phyloP scores from a whole-genome alignment of 371 early-diverging fungal genomes.

The Mortierella sp. region DNA sequence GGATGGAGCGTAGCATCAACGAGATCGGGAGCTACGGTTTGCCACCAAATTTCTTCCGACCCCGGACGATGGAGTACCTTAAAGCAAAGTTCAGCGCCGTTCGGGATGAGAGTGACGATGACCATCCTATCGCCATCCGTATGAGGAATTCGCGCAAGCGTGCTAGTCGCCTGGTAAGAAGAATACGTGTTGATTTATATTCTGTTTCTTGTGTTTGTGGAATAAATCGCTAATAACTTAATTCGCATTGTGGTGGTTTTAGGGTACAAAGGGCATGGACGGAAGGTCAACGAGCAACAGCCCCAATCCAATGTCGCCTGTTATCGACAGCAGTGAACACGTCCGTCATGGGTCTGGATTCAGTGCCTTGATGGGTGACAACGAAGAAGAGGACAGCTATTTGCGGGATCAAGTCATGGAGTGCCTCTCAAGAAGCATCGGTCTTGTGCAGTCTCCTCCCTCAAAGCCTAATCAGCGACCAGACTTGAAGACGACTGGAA shows the following conservation, averaged over 20 bases:
- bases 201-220: background rate
- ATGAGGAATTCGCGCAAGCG: conserved; percentile 28
- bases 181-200: background rate
- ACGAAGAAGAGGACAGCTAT: conserved; percentile 74
- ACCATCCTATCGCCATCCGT: conserved; percentile 41
- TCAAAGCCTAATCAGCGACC: conserved; percentile 30
- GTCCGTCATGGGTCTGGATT: conserved; percentile 55
- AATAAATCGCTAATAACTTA: background rate
- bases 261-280: conserved; percentile 24
- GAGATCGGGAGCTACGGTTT: conserved; percentile 76
- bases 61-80: conserved; percentile 78
- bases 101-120: conserved; percentile 63
- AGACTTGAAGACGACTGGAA: conserved; percentile 39
- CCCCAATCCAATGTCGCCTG: conserved; percentile 32
- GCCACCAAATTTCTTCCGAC: conserved; percentile 73
- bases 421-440: conserved; percentile 73
- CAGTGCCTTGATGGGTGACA: conserved; percentile 60
- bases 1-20: conserved; percentile 83
- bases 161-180: conserved; percentile 27
- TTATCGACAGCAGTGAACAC: conserved; percentile 29
- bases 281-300: conserved; percentile 12
- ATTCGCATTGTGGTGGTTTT: background rate
- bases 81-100: conserved; percentile 67
- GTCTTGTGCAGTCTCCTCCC: conserved; percentile 59
- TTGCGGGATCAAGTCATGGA: conserved; percentile 75